Conservation (phyloP, 2,329 filamentous ascomycete genomes). For the Chaetomium sp. region DNA sequence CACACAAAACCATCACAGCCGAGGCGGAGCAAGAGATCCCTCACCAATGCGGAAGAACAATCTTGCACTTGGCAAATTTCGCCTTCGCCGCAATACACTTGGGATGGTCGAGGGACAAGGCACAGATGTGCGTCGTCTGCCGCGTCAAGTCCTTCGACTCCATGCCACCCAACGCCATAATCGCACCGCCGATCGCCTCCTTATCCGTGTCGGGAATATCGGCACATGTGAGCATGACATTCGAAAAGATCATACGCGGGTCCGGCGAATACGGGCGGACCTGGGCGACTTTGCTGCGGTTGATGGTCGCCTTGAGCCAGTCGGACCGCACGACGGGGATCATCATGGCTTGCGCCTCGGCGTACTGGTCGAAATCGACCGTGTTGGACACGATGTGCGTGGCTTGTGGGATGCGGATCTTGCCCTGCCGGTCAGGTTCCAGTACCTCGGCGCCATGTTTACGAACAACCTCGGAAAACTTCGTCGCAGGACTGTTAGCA, state of each 20-base stretch:
- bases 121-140: constrained; percentile 81
- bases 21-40: constrained; percentile 16
- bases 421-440: constrained; percentile 42
- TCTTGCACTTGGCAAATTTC: constrained; percentile 66
- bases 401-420: constrained; percentile 40
- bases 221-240: constrained; percentile 74
- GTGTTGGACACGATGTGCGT: constrained; percentile 62
- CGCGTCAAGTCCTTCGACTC: constrained; percentile 66
- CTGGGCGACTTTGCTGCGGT: constrained; percentile 64
- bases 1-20: neutral
- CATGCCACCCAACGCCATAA: constrained; percentile 81
- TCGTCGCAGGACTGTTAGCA: neutral
- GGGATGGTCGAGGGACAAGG: constrained; percentile 66
- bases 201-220: constrained; percentile 81
- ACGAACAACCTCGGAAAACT: constrained; percentile 28
- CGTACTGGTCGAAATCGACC: constrained; percentile 87
- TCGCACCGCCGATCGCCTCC: constrained; percentile 85
- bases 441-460: constrained; percentile 47
- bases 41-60: constrained; percentile 86
- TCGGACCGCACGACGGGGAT: constrained; percentile 75
- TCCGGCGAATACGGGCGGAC: constrained; percentile 85
- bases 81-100: constrained; percentile 58
- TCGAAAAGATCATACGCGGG: constrained; percentile 80
- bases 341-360: constrained; percentile 65
- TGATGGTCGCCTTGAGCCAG: constrained; percentile 71